These are phyloP conservation scores for Penicillium goetzii DNA, from an alignment of 495 filamentous ascomycete species.

Conservation along the genomic window DNA sequence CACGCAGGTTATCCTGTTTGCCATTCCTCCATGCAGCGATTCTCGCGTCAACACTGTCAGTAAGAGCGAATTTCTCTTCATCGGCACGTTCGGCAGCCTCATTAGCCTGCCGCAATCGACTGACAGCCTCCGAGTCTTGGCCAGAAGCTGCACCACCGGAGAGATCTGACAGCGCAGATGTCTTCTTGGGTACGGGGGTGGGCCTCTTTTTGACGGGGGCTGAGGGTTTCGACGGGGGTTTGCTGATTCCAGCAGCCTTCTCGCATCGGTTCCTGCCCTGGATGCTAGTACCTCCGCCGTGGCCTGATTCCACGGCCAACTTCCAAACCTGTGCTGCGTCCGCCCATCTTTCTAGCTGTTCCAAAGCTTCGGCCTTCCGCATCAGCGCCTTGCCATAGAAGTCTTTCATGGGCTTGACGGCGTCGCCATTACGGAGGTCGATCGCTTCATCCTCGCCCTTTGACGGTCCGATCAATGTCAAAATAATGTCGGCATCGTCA, in stretches of 20 bases:
- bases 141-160: constrained; percentile 30
- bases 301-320: constrained; percentile 76
- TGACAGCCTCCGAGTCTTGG: constrained; percentile 63
- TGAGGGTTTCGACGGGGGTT: constrained; percentile 48
- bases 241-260: constrained; percentile 67
- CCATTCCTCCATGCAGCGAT: constrained; percentile 81
- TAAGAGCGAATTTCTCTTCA: constrained; percentile 87
- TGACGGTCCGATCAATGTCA: constrained; percentile 77
- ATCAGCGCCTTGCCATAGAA: constrained; percentile 91
- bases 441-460: constrained; percentile 81
- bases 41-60: constrained; percentile 78
- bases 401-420: constrained; percentile 84
- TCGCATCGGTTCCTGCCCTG: constrained; percentile 91
- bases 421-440: constrained; percentile 62
- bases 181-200: constrained; percentile 41
- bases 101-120: constrained; percentile 78
- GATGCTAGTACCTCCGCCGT: constrained; percentile 80
- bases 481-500: constrained; percentile 76
- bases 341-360: constrained; percentile 91
- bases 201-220: constrained; percentile 44
- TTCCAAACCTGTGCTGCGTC: constrained; percentile 84
- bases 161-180: constrained; percentile 55
- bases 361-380: constrained; percentile 92
- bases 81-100: constrained; percentile 80
- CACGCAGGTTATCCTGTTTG: constrained; percentile 90